Evolutionary conservation across 2,329 filamentous ascomycete species (phyloP), one percentile per base, ranked within the genome.

Genomic region (Fusarium pseudocircinatum): DNA sequence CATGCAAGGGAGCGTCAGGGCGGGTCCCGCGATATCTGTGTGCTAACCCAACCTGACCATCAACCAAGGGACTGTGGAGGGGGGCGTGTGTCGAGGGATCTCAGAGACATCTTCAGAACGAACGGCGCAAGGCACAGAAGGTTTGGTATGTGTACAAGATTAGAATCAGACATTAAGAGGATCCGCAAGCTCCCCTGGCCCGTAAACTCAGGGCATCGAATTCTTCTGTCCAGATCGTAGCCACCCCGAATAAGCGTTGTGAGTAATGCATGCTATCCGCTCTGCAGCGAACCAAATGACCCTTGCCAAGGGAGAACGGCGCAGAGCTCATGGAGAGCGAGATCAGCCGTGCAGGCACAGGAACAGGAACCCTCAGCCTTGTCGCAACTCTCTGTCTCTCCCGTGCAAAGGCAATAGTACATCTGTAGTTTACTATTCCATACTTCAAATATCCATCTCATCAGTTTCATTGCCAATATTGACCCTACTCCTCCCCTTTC

Each of bases 401-500:
- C 42, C 32, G 63, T 57, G 47, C 28, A 52, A 30, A 43, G 54
- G 62, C 43, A 47, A 73, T 73, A 60, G 70, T 72, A 73, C 59
- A 28, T 73, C 70, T 67, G 71, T 73, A 74, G 66, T 63, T 44
- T 71, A 39, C 54, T 43, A 57, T 44, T 47, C 34, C 72, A 66
- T 71, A 58, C 47, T 69, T 78, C 75, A 81, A 67, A 67, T 78
- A 58, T 84, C 82, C 64, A 86, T 83, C 75, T 90, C 89, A 75
- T 90, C 90, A 77, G 89, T 88, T 69, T 94, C 89, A 79, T 93
- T 91, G 82, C 86, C 93, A 85, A 97, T 92, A 85, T 92, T 95
- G 85, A 98, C 95, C 87, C 94, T 97, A 84, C 92, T 95, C 79
- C 95, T 90, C 78, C 93, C 93, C 80, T 89, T 89, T 78, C 93